Evolutionary conservation across 306 rosid species (phyloP), one percentile per base, ranked within the genome.

Genomic region (Hippophae gyantsensis): DNA sequence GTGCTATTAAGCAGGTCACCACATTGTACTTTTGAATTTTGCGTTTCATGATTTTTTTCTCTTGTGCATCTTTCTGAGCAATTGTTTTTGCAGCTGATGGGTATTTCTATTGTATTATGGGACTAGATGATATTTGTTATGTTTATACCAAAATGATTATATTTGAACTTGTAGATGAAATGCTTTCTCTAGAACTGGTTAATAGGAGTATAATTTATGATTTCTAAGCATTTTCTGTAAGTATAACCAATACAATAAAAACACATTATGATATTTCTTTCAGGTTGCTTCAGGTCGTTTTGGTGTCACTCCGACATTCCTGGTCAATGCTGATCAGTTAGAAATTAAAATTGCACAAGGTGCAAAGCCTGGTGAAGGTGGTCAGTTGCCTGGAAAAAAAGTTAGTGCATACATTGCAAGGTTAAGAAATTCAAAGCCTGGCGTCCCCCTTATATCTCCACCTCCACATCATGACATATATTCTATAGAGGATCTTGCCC

Each of bases 301-400:
- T 85, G 99, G 99, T 65, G 99, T 92, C 81, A 92, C 99, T 78
- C 96, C 99, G 53, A 92, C 95, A 45, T 92, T 92, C 81, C 82
- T 92, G 80, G 99, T 81, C 77, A 92, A 92, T 77, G 99, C 99
- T 43, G 95, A 83, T 80, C 99, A 92, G 67, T 56, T 92, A 66
- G 99, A 92, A 80, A 92, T 92, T 52, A 92, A 92, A 78, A 92
- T 92, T 80, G 99, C 99, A 58, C 99, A 92, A 85, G 99, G 99
- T 55, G 99, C 99, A 42, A 92, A 92, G 77, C 98, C 98, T 50
- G 98, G 98, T 53, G 98, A 90, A 85, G 98, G 98, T 61, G 98
- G 98, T 44, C 98, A 90, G 61, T 75, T 87, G 74, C 98, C 98
- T 65, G 98, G 98, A 42, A 90, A 87, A 81, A 90, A 90, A 90